These are phyloP conservation scores for Gaultheria prostrata DNA, from an alignment of 148 eudicot species.

Conservation along the genomic window DNA sequence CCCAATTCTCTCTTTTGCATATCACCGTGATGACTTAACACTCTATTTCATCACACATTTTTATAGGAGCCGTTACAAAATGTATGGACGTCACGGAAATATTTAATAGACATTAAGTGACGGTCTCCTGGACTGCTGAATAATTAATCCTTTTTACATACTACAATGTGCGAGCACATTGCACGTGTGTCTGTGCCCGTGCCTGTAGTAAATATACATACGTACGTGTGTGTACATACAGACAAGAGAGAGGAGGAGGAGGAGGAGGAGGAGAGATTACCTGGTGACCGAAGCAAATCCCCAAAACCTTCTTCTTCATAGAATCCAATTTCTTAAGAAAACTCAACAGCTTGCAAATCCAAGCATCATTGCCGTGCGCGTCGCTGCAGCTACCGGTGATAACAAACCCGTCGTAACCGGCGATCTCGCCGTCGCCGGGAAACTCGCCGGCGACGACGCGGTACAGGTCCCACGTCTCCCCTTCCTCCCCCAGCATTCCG, in stretches of 20 bases:
- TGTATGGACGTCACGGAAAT: too few species aligned
- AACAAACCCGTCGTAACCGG: slow-evolving; percentile 67
- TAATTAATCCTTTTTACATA: too few species aligned
- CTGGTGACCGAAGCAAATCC: slow-evolving; percentile 98
- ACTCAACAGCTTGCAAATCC: slow-evolving; percentile 59
- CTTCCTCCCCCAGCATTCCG: slow-evolving; percentile 68
- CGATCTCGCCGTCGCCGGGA: slow-evolving; percentile 57
- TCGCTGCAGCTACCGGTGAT: slow-evolving; percentile 92
- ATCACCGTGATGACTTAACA: too few species aligned
- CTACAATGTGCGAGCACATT: too few species aligned
- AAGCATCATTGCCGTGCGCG: slow-evolving; percentile 66
- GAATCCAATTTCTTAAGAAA: slow-evolving; percentile 52
- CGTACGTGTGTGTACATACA: too few species aligned
- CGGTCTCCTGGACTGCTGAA: too few species aligned
- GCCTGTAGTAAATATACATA: too few species aligned
- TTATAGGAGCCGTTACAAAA: too few species aligned
- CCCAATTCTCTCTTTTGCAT: neutral
- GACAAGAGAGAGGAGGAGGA: neutral
- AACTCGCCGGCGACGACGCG: slow-evolving; percentile 55
- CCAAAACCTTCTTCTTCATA: slow-evolving; percentile 73
- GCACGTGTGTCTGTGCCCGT: too few species aligned
- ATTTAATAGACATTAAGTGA: too few species aligned
- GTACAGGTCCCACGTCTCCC: slow-evolving; percentile 68
- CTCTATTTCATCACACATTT: too few species aligned
- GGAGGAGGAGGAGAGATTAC: slow-evolving; percentile 20